Evolutionary conservation across 495 filamentous ascomycete species (phyloP).

Genomic region (Penicillium bialowiezense): DNA sequence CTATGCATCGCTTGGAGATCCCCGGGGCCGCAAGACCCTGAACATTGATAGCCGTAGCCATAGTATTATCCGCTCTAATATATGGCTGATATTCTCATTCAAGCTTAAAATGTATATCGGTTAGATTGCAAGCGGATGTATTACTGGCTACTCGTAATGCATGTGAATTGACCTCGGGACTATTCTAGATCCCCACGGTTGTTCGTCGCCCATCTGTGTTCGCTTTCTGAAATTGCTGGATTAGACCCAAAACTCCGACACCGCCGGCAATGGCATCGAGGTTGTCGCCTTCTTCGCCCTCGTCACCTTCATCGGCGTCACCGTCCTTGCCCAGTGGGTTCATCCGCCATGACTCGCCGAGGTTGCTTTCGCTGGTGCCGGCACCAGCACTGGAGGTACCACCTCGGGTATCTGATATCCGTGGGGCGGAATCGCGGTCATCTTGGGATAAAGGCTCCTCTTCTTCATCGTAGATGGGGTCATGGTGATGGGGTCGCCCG

Average conservation of each 20-base stretch:
- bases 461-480: conserved; percentile 45
- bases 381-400: conserved; percentile 41
- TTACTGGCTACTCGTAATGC: no score
- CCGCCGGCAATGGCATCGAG: conserved; percentile 47
- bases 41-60: no score
- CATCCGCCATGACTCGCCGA: conserved; percentile 65
- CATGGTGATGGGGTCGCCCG: conserved; percentile 32
- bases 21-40: no score
- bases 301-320: conserved; percentile 44
- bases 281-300: conserved; percentile 50
- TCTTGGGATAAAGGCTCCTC: conserved; percentile 34
- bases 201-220: conserved; percentile 61
- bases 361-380: conserved; percentile 52
- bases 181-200: conserved; percentile 38
- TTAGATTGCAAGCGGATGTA: no score
- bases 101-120: no score
- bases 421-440: conserved; percentile 16
- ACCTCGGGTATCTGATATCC: conserved; percentile 21
- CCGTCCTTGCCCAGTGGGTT: conserved; percentile 46
- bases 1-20: background rate
- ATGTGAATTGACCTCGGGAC: no score
- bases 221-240: conserved; percentile 88
- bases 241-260: conserved; percentile 71
- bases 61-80: no score
- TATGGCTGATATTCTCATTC: no score